Evolutionary conservation across 495 filamentous ascomycete genomes (phyloP), one percentile per base, ranked within the genome.

Genomic region (Cercophora sp.): DNA sequence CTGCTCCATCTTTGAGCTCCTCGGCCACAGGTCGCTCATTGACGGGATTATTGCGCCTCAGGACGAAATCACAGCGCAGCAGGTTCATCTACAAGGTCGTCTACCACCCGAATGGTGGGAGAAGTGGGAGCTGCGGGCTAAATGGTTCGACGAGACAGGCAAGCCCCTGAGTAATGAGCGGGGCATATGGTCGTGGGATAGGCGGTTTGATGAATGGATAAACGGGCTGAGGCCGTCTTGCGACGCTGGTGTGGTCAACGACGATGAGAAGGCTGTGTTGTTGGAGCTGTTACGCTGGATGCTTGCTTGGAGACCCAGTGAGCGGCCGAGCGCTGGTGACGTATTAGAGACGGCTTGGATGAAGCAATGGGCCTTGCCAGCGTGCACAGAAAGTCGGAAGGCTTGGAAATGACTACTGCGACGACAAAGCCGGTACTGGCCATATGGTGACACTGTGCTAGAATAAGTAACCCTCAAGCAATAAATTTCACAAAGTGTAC

Each of bases 361-460:
- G 69, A 52, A 59, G n/a, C 65, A 62, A 48, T 74, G 72, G 72
- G 70, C 71, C 45, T 15, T 74, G 27, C 70, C 65, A 11, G 46
- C 26, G 26, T 34, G 20, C 23, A 19, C 2, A 19, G 18, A 36
- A 31, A 19, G 27, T 49, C 31, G 46, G 29, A 22, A 10, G 46
- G 13, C 40, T 50, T 60, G 68, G 40, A 65, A 65, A 56, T 37
- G 34, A 37, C 34, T n/a, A n/a, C n/a, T n/a, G n/a, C n/a, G n/a
- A n/a, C n/a, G n/a, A n/a, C n/a, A n/a, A n/a, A n/a, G n/a, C n/a
- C n/a, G n/a, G n/a, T n/a, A n/a, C n/a, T n/a, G n/a, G n/a, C n/a
- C n/a, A n/a, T n/a, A n/a, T n/a, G n/a, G n/a, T n/a, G n/a, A n/a
- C n/a, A n/a, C n/a, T n/a, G n/a, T n/a, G n/a, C n/a, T n/a, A n/a